A percentile compares a stretch with the other conserved stretches of the same genome.
phyloP scores from a whole-genome alignment of 805 yeast genomes.

The Wickerhamomyces tratensis region DNA sequence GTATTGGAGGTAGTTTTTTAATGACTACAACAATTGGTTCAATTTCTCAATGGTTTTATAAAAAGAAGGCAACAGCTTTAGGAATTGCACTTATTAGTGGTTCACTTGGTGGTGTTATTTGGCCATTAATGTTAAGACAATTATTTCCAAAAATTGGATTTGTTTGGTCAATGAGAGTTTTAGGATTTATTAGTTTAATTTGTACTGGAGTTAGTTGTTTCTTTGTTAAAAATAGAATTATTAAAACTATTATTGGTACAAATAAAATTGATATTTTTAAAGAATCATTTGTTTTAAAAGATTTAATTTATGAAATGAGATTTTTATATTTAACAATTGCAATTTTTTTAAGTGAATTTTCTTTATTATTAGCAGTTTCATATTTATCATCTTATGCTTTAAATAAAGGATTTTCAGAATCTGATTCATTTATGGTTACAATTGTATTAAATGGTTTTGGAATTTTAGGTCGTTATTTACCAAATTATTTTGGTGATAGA shows the following conservation, averaged over 20 bases:
- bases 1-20: constrained; percentile 39
- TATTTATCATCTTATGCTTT: constrained; percentile 51
- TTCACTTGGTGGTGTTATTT: constrained; percentile 52
- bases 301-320: constrained; percentile 22
- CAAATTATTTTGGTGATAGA: constrained; percentile 44
- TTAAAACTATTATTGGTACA: constrained; percentile 1
- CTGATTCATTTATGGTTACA: constrained; percentile 25
- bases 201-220: constrained; percentile 18
- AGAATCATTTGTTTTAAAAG: not conserved
- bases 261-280: not conserved
- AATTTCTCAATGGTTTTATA: constrained; percentile 53
- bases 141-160: constrained; percentile 39
- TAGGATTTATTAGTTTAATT: constrained; percentile 23
- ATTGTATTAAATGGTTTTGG: constrained; percentile 33
- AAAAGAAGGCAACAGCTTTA: constrained; percentile 46
- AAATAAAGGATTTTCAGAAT: constrained; percentile 33
- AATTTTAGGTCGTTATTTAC: constrained; percentile 40
- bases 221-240: constrained; percentile 24
- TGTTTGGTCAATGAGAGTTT: constrained; percentile 46
- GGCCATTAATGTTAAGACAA: constrained; percentile 42
- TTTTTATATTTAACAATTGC: constrained; percentile 27
- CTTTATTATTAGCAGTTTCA: constrained; percentile 40
- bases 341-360: constrained; percentile 32
- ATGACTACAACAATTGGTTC: constrained; percentile 46
- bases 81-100: constrained; percentile 61